These are phyloP conservation scores for Orbilia ellipsospora DNA, from an alignment of 2,329 filamentous ascomycete genomes.

Conservation along the genomic window DNA sequence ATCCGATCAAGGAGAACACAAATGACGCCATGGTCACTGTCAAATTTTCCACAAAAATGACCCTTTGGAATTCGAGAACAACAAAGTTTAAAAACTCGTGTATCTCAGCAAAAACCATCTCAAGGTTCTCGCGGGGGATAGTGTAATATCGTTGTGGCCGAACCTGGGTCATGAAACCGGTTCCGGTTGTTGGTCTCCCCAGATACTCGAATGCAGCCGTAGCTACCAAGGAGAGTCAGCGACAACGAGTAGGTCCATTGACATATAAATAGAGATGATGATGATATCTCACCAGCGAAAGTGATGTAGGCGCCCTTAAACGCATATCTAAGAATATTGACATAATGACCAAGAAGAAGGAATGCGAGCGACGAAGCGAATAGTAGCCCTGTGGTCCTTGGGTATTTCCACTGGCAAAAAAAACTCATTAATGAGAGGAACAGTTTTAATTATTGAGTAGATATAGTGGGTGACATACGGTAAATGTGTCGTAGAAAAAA, in stretches of 20 bases:
- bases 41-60: conserved; percentile 76
- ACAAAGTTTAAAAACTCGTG: conserved; percentile 79
- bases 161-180: conserved; percentile 73
- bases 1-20: conserved; percentile 72
- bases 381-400: conserved; percentile 72
- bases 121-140: conserved; percentile 72
- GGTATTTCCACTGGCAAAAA: conserved; percentile 62
- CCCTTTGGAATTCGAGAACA: conserved; percentile 75
- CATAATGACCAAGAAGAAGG: conserved; percentile 74
- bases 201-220: conserved; percentile 65
- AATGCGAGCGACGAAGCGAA: conserved; percentile 69
- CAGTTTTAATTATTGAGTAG: not conserved
- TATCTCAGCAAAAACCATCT: conserved; percentile 72
- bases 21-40: conserved; percentile 71
- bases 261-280: not conserved
- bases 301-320: conserved; percentile 72
- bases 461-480: conserved; percentile 70
- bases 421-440: not conserved
- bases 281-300: conserved; percentile 56
- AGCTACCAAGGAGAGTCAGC: conserved; percentile 54
- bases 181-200: conserved; percentile 72
- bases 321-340: conserved; percentile 73
- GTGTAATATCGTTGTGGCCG: conserved; percentile 76
- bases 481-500: conserved; percentile 75
- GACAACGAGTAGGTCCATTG: not conserved